Evolutionary conservation across 345 rosid genomes (phyloP).

Genomic region (Linum trigynum): DNA sequence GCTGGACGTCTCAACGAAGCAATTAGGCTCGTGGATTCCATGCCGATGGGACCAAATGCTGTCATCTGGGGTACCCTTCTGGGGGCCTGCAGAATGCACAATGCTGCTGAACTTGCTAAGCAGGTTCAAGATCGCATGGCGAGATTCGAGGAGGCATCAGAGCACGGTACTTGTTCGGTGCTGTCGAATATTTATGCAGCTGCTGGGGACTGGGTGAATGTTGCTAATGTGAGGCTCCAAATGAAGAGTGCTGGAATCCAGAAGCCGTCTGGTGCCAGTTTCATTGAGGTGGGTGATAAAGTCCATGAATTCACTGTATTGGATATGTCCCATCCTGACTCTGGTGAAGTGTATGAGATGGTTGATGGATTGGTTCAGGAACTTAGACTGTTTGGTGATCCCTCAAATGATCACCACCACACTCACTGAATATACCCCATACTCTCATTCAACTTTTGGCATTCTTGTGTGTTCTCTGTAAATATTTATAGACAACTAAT

Average conservation of each 20-base stretch:
- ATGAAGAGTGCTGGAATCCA: slow-evolving; percentile 31
- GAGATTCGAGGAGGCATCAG: slow-evolving; percentile 16
- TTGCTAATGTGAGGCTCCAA: slow-evolving; percentile 22
- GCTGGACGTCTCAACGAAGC: slow-evolving; percentile 38
- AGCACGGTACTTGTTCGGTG: slow-evolving; percentile 32
- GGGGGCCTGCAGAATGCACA: slow-evolving; percentile 28
- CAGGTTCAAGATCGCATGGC: slow-evolving; percentile 13
- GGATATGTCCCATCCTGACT: slow-evolving; percentile 27
- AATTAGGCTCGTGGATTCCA: slow-evolving; percentile 23
- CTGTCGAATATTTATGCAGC: slow-evolving; percentile 37
- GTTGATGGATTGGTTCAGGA: slow-evolving; percentile 14
- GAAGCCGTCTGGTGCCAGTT: slow-evolving; percentile 40
- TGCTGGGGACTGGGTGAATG: slow-evolving; percentile 33
- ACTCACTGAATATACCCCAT: too few species aligned
- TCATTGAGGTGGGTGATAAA: slow-evolving; percentile 36
- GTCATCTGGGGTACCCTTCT: slow-evolving; percentile 37
- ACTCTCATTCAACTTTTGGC: too few species aligned
- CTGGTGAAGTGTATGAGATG: slow-evolving; percentile 22
- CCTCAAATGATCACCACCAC: too few species aligned
- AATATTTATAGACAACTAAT: too few species aligned
- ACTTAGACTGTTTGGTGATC: too few species aligned
- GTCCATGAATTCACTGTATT: slow-evolving; percentile 35
- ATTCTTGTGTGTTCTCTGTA: too few species aligned
- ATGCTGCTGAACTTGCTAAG: slow-evolving; percentile 21
- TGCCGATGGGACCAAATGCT: slow-evolving; percentile 40